A percentile compares a stretch with the other conserved stretches of the same genome.
Evolutionary conservation across 1,284 basidiomycete species (phyloP).

Genomic region (Gymnopus androsaceus): DNA sequence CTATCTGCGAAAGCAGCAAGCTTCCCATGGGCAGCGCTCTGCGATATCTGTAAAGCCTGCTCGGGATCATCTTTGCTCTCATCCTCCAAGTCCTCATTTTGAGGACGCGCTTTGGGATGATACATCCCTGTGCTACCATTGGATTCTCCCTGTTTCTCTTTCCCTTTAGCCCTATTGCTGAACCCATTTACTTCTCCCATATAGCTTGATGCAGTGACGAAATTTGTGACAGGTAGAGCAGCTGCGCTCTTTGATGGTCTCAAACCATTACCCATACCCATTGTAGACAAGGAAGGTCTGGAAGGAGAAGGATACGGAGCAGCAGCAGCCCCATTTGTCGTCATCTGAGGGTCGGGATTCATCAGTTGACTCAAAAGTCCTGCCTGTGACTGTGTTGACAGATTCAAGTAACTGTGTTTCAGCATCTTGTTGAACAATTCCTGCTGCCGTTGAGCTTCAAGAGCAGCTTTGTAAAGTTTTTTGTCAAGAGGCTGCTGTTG

Average conservation of each 20-base stretch:
- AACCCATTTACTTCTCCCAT: slow-evolving; percentile 6
- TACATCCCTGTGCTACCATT: slow-evolving; percentile 40
- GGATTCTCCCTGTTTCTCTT: slow-evolving; percentile 17
- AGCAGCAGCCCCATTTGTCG: no score
- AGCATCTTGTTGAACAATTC: slow-evolving; percentile 81
- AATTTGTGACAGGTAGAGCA: slow-evolving; percentile 64
- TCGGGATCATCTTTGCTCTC: slow-evolving; percentile 60
- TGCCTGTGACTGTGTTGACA: slow-evolving; percentile 48
- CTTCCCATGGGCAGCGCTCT: slow-evolving; percentile 64
- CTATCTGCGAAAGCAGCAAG: slow-evolving; percentile 54
- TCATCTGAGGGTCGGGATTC: slow-evolving; percentile 60
- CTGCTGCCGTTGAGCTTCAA: slow-evolving; percentile 68
- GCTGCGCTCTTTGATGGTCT: slow-evolving; percentile 65
- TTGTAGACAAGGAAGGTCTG: no score
- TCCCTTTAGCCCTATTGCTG: slow-evolving; percentile 18
- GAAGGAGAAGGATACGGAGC: not conserved
- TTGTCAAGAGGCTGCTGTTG: slow-evolving; percentile 21
- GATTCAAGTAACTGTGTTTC: slow-evolving; percentile 61
- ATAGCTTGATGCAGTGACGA: slow-evolving; percentile 34
- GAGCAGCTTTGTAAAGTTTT: slow-evolving; percentile 39
- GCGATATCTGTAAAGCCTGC: slow-evolving; percentile 54
- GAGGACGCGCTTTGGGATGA: slow-evolving; percentile 64
- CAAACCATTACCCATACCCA: slow-evolving; percentile 31
- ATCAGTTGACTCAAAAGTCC: slow-evolving; percentile 68
- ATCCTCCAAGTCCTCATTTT: slow-evolving; percentile 69